Percentiles rank a stretch among this genome's conserved stretches.
phyloP scores from a whole-genome alignment of 345 rosid genomes.

The Gynandropsis gynandra region DNA sequence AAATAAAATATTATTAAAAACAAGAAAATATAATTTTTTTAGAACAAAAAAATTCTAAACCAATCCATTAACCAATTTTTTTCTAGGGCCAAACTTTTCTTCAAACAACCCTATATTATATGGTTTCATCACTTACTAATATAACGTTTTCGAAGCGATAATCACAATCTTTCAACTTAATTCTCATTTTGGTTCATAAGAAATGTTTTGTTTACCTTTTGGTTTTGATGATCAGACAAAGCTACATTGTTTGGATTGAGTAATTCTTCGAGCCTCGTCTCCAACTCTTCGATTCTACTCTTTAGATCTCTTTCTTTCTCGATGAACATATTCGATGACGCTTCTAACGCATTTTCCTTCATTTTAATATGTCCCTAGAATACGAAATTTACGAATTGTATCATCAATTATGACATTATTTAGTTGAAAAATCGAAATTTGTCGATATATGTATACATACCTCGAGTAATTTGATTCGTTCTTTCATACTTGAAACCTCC shows the following conservation, averaged over 20 bases:
- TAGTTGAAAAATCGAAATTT: not conserved
- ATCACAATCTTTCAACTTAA: too few relatives aligned
- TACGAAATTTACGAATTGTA: constrained; percentile 11
- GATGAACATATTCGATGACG: constrained; percentile 41
- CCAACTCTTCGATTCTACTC: constrained; percentile 49
- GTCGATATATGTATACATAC: constrained; percentile 29
- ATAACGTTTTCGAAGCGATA: too few relatives aligned
- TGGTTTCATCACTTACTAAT: too few relatives aligned
- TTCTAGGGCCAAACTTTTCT: too few relatives aligned
- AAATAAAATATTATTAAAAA: too few relatives aligned
- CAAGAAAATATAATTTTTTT: too few relatives aligned
- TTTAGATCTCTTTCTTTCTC: constrained; percentile 54
- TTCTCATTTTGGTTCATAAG: too few relatives aligned
- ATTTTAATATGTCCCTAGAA: constrained; percentile 56
- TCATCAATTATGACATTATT: not conserved
- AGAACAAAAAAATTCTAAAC: too few relatives aligned
- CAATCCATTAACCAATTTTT: too few relatives aligned
- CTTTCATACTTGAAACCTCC: constrained; percentile 52
- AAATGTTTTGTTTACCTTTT: constrained; percentile 33
- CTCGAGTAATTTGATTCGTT: constrained; percentile 55
- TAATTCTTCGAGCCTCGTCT: constrained; percentile 44
- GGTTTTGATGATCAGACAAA: constrained; percentile 14
- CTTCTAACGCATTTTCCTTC: constrained; percentile 56
- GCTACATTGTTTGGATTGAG: constrained; percentile 26
- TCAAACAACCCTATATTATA: too few relatives aligned